Base-by-base conservation (phyloP, 2,329 filamentous ascomycete species). In the Botrytis tulipae region DNA sequence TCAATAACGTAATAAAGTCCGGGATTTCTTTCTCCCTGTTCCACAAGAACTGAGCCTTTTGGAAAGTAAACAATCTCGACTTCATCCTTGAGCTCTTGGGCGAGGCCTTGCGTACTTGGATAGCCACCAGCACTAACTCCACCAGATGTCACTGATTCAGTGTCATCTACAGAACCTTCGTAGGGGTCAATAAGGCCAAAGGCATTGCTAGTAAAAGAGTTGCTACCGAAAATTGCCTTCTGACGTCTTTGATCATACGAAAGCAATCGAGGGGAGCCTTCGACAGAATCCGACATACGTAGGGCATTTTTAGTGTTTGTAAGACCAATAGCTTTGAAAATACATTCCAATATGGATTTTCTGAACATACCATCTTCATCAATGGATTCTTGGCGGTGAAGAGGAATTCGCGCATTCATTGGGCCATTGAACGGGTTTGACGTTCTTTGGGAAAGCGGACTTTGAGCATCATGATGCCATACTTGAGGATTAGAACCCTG, bases 61-160 rank as follows among this genome's bases (percentile, higher is more conserved):
- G 95, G 95, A 77, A 99, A 99, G 84, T 93, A 98, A 9, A 99
- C 96, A 76, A 99, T 98, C 80, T 99, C 96, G 4, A 98, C 89
- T 71, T 99, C 96, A 75, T 97, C 92, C 76, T 92, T 92, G 83
- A 98, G 88, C 75, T 98, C 95, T 74, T 94, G 90, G 6, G 90
- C 88, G 8, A 95, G 84, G 5, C 86, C 83, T 71, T 93, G 86
- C 0, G 90, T 87, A 76, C 90, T 93, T 0, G 90, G 89, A 9
- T 87, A 84, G 2, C 78, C 79, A 0, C 89, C 87, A 5, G 87
- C 87, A 60, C 89, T 86, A 65, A 90, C 85, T 0, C 90, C 89
- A 6, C 90, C 88, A 2, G 93, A 95, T 40, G 93, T 90, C 78
- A 95, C 85, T 0, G 95, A 98, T 76, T 98, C 96, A 0, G 92